phyloP scores from a whole-genome alignment of 768 basidiomycete species.

The Boletales sp. region DNA sequence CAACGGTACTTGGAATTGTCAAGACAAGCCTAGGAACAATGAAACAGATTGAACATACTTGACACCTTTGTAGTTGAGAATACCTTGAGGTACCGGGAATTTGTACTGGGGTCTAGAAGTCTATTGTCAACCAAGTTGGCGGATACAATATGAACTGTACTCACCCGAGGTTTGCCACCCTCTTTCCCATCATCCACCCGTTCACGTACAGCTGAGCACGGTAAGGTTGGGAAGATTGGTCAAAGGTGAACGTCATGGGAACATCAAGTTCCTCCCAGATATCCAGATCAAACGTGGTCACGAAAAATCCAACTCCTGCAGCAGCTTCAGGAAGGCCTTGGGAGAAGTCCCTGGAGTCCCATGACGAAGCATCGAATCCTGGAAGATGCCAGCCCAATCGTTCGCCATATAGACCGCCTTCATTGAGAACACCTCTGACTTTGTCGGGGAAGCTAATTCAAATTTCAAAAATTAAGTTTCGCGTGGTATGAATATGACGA shows the following conservation, averaged over 20 bases:
- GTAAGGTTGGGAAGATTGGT: slow-evolving; percentile 61
- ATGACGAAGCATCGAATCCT: slow-evolving; percentile 59
- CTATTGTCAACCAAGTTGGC: slow-evolving; percentile 1
- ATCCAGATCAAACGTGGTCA: slow-evolving; percentile 64
- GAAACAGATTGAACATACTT: slow-evolving; percentile 43
- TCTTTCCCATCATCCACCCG: slow-evolving; percentile 88
- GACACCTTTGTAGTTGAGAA: slow-evolving; percentile 64
- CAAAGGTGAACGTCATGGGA: slow-evolving; percentile 69
- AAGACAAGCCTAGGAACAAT: not conserved
- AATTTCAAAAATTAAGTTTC: not conserved
- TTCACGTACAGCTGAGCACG: slow-evolving; percentile 76
- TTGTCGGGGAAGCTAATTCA: slow-evolving; percentile 68
- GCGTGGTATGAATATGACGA: slow-evolving; percentile 13
- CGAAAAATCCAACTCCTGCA: slow-evolving; percentile 81
- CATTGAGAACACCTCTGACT: slow-evolving; percentile 64
- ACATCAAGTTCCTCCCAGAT: slow-evolving; percentile 62
- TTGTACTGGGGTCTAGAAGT: slow-evolving; percentile 62
- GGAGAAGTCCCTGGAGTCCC: slow-evolving; percentile 54
- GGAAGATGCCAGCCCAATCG: slow-evolving; percentile 74
- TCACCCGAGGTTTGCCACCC: slow-evolving; percentile 67
- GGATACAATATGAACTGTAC: slow-evolving; percentile 10
- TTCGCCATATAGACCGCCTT: slow-evolving; percentile 71
- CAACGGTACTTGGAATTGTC: slow-evolving; percentile 42
- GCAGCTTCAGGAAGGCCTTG: slow-evolving; percentile 52
- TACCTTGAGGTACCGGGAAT: slow-evolving; percentile 83